These are phyloP conservation scores for Didymosphaeria variabile DNA, from an alignment of 2,329 filamentous ascomycete genomes.

Conservation along the genomic window DNA sequence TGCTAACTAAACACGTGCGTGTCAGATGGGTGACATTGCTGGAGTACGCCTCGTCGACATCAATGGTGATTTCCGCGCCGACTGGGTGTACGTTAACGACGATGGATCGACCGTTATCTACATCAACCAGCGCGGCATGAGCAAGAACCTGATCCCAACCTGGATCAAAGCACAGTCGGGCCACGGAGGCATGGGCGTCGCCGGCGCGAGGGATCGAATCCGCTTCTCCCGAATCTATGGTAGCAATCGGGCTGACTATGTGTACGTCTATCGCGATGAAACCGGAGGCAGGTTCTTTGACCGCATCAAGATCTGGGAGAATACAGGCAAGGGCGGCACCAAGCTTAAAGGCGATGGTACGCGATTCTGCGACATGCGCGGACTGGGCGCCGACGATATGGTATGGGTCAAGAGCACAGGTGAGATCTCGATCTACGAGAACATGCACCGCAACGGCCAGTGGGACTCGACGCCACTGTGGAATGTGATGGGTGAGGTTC, in stretches of 20 bases:
- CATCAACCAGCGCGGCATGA: not conserved
- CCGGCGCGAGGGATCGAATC: not conserved
- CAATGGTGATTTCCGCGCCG: not conserved
- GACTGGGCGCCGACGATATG: not conserved
- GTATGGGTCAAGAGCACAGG: not conserved
- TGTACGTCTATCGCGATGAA: not conserved
- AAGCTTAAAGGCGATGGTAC: conserved; percentile 1
- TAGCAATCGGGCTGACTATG: not conserved
- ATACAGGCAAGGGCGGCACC: not conserved
- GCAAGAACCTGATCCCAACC: not conserved
- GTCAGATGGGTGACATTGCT: not conserved
- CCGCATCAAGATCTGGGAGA: conserved; percentile 1
- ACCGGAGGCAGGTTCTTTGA: no score
- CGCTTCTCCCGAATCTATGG: not conserved
- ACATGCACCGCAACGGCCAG: not conserved
- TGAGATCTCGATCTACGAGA: not conserved
- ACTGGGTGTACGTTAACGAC: not conserved
- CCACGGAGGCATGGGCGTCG: conserved; percentile 2
- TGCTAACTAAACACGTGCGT: no score
- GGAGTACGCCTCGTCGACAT: not conserved
- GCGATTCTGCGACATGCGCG: not conserved
- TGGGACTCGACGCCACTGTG: not conserved
- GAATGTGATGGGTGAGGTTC: not conserved
- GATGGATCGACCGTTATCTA: not conserved
- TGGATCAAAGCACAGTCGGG: not conserved